Evolutionary conservation across 2,329 filamentous ascomycete genomes (phyloP).

Genomic region (Colletotrichum sidae): DNA sequence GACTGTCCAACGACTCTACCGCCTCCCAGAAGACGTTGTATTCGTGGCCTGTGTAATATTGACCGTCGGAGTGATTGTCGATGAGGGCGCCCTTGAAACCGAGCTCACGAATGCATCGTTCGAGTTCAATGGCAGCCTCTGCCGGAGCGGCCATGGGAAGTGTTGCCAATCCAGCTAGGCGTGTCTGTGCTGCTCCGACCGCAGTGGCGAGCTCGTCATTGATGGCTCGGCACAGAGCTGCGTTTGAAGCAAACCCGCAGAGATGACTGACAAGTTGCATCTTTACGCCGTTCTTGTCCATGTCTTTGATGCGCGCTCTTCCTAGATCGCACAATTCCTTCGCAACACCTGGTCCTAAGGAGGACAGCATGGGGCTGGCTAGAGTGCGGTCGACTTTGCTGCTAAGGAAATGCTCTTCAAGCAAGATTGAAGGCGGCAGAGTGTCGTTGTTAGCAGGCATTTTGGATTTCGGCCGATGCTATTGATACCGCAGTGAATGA

Average conservation of each 20-base stretch:
- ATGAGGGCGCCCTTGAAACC: conserved; percentile 73
- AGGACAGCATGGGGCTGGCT: conserved; percentile 37
- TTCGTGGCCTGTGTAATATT: conserved; percentile 69
- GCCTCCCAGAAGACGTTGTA: conserved; percentile 72
- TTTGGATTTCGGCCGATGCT: too few relatives aligned
- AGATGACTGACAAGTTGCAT: conserved; percentile 37
- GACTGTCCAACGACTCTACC: conserved; percentile 69
- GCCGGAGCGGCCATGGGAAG: conserved; percentile 62
- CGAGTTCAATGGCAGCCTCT: conserved; percentile 61
- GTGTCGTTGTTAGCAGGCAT: too few relatives aligned
- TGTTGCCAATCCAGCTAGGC: conserved; percentile 20
- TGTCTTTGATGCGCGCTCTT: conserved; percentile 39
- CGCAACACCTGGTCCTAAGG: conserved; percentile 38
- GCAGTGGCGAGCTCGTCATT: conserved; percentile 39
- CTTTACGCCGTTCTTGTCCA: conserved; percentile 42
- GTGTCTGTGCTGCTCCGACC: background rate
- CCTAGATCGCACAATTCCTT: conserved; percentile 42
- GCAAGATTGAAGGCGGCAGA: conserved; percentile 48
- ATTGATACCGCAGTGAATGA: too few relatives aligned
- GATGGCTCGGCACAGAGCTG: conserved; percentile 41
- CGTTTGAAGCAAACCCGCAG: conserved; percentile 22
- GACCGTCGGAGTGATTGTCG: conserved; percentile 68
- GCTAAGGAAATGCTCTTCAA: conserved; percentile 56
- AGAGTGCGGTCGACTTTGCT: conserved; percentile 34
- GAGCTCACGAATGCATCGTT: conserved; percentile 64